These are phyloP conservation scores for Edaphochlamys debaryana DNA, from an alignment of 139 green algal genomes.

Conservation along the genomic window DNA sequence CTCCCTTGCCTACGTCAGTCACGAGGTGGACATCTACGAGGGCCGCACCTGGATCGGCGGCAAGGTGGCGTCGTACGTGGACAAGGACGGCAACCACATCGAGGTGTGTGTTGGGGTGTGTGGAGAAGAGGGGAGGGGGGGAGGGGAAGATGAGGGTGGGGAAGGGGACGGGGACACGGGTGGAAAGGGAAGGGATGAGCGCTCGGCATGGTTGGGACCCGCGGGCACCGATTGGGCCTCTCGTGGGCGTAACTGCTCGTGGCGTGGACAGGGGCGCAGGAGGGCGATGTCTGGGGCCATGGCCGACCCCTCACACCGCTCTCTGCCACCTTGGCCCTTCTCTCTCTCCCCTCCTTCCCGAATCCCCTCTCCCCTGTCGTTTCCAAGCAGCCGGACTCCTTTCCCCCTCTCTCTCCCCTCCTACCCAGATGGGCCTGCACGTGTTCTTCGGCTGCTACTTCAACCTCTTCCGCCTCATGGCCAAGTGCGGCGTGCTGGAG, in stretches of 20 bases:
- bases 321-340: too few relatives aligned
- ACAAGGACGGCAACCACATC: slow-evolving; percentile 97
- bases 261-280: too few relatives aligned
- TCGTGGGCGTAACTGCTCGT: too few relatives aligned
- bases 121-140: too few relatives aligned
- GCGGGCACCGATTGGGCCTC: too few relatives aligned
- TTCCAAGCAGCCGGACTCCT: too few relatives aligned
- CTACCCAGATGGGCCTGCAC: slow-evolving; percentile 94
- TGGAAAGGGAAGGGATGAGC: not conserved
- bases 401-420: not conserved
- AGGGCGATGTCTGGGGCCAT: too few relatives aligned
- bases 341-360: too few relatives aligned
- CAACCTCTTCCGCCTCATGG: slow-evolving; percentile 97
- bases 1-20: slow-evolving; percentile 57
- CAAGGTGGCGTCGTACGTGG: slow-evolving; percentile 93
- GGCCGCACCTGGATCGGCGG: slow-evolving; percentile 89
- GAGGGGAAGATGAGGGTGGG: not conserved
- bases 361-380: too few relatives aligned
- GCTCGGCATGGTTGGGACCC: not conserved
- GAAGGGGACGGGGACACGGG: too few relatives aligned
- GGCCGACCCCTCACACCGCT: too few relatives aligned
- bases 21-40: slow-evolving; percentile 97
- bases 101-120: slow-evolving; percentile 62
- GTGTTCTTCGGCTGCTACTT: slow-evolving; percentile 97
- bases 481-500: slow-evolving; percentile 93